These are phyloP conservation scores for Ephemerocybe angulata DNA, from an alignment of 768 basidiomycete genomes.

Conservation along the genomic window DNA sequence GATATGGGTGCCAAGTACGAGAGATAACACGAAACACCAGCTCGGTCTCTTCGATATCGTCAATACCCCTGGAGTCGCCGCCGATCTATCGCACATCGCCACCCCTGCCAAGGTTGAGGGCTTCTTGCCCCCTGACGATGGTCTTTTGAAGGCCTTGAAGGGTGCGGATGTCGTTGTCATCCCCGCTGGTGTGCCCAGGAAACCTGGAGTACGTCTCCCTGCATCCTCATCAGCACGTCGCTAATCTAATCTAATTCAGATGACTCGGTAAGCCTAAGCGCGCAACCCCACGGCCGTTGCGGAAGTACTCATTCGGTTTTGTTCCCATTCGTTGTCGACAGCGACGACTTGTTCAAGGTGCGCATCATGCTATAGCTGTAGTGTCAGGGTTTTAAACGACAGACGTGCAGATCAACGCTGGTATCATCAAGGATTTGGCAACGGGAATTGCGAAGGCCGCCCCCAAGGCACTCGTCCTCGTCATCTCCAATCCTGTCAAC, in stretches of 20 bases:
- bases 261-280: slow-evolving; percentile 43
- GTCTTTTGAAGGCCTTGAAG: slow-evolving; percentile 75
- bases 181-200: slow-evolving; percentile 94
- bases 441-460: slow-evolving; percentile 77
- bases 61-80: slow-evolving; percentile 95
- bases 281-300: not conserved
- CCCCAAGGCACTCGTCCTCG: slow-evolving; percentile 90
- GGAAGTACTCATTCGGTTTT: not conserved
- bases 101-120: slow-evolving; percentile 84
- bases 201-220: slow-evolving; percentile 74
- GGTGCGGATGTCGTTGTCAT: slow-evolving; percentile 92
- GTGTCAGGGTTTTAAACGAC: not conserved
- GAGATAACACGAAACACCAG: slow-evolving; percentile 31
- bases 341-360: slow-evolving; percentile 96
- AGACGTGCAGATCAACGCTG: slow-evolving; percentile 84
- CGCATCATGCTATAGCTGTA: slow-evolving; percentile 12
- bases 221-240: slow-evolving; percentile 7
- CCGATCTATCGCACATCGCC: slow-evolving; percentile 90
- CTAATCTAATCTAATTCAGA: slow-evolving; percentile 31
- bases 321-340: slow-evolving; percentile 29
- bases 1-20: slow-evolving; percentile 2
- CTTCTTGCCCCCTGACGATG: slow-evolving; percentile 75
- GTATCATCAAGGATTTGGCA: slow-evolving; percentile 92
- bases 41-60: slow-evolving; percentile 94
- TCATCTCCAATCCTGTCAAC: slow-evolving; percentile 99